Evolutionary conservation across 2,329 filamentous ascomycete genomes (phyloP).

Genomic region (Fusarium sp.): DNA sequence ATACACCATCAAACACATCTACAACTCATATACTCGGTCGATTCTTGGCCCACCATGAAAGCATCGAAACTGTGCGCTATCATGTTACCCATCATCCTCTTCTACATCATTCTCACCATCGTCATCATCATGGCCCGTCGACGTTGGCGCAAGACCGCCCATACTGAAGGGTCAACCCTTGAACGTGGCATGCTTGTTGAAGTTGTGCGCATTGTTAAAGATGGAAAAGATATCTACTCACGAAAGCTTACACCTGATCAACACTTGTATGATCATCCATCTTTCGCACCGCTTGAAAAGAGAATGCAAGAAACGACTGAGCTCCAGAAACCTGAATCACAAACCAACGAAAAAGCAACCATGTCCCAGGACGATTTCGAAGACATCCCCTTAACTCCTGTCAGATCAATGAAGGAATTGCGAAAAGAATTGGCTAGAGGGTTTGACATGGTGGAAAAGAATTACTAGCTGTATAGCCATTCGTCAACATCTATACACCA

Average conservation of each 20-base stretch:
- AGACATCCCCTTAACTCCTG: neutral
- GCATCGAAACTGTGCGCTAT: neutral
- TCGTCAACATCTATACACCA: slow-evolving; percentile 31
- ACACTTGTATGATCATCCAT: slow-evolving; percentile 20
- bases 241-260: neutral
- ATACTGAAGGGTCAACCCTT: neutral
- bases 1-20: neutral
- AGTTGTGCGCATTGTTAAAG: slow-evolving; percentile 12
- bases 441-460: neutral
- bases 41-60: neutral
- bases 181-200: slow-evolving; percentile 28
- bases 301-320: no score
- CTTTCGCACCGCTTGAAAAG: neutral
- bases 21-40: neutral
- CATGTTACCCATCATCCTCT: neutral
- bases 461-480: neutral
- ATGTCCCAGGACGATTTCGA: neutral
- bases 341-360: neutral
- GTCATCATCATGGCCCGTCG: slow-evolving; percentile 8
- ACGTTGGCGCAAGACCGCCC: slow-evolving; percentile 1
- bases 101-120: neutral
- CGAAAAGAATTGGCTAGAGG: slow-evolving; percentile 3
- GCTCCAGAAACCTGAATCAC: neutral
- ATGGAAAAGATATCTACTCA: slow-evolving; percentile 18
- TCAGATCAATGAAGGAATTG: neutral